phyloP scores from a whole-genome alignment of 768 basidiomycete genomes.

The Mycena pura region DNA sequence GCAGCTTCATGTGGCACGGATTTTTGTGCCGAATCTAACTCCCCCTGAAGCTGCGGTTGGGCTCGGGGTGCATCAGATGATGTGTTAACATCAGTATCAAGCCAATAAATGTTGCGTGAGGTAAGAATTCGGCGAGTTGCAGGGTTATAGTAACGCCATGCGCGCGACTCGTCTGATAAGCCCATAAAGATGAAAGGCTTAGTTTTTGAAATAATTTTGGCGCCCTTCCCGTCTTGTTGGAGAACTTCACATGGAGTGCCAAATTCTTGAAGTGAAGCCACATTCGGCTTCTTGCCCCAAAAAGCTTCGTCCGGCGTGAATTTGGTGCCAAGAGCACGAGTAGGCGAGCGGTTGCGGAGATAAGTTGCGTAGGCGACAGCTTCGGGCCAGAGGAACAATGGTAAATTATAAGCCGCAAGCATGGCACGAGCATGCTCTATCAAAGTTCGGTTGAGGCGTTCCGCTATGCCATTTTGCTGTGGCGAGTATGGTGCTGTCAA shows the following conservation, averaged over 20 bases:
- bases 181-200: neutral
- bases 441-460: constrained; percentile 34
- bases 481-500: constrained; percentile 34
- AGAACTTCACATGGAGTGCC: neutral
- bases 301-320: constrained; percentile 39
- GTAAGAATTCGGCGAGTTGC: neutral
- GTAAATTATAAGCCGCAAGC: constrained; percentile 19
- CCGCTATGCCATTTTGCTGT: constrained; percentile 37
- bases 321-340: neutral
- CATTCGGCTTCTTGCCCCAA: constrained; percentile 39
- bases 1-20: too few species aligned
- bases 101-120: constrained; percentile 1
- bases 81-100: too few species aligned
- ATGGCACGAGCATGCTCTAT: constrained; percentile 30
- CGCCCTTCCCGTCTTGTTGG: constrained; percentile 1
- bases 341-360: constrained; percentile 24
- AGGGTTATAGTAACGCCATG: constrained; percentile 4
- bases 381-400: constrained; percentile 27
- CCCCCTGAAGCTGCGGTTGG: neutral
- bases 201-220: neutral
- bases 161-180: neutral
- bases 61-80: too few species aligned
- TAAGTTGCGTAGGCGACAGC: constrained; percentile 25
- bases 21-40: too few species aligned
- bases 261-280: constrained; percentile 43